These are phyloP conservation scores for Fragilariopsis cylindrus DNA, from an alignment of 108 stramenopile species.

Conservation along the genomic window DNA sequence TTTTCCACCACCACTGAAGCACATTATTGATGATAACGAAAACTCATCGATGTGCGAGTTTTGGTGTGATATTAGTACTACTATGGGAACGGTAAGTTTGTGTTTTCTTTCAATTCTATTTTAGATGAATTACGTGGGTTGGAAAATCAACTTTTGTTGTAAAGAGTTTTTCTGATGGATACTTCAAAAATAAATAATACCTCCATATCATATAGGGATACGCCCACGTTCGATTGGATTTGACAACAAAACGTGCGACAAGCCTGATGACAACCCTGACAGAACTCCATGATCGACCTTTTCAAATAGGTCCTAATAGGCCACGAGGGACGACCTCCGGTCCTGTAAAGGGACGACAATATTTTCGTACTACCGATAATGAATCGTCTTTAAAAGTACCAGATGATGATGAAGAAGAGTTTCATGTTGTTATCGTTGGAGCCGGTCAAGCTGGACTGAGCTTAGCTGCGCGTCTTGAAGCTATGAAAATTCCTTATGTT, in stretches of 20 bases:
- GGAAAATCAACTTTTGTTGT: no score
- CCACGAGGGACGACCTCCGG: slow-evolving; percentile 8
- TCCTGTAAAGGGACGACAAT: slow-evolving; percentile 8
- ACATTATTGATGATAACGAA: neutral
- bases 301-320: slow-evolving; percentile 6
- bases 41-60: slow-evolving; percentile 7
- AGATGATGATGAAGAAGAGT: slow-evolving; percentile 4
- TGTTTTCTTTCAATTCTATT: neutral
- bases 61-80: slow-evolving; percentile 15
- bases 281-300: slow-evolving; percentile 19
- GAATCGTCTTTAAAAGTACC: neutral
- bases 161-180: neutral
- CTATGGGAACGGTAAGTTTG: neutral
- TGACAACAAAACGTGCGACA: slow-evolving; percentile 8
- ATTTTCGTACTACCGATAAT: neutral
- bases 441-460: slow-evolving; percentile 29
- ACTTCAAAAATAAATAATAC: neutral
- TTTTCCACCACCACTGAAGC: slow-evolving; percentile 12
- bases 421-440: slow-evolving; percentile 22
- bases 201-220: neutral
- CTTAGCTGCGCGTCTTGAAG: slow-evolving; percentile 26
- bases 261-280: slow-evolving; percentile 19
- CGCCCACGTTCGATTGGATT: slow-evolving; percentile 14
- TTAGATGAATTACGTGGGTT: neutral
- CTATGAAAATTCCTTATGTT: slow-evolving; percentile 14